A percentile compares a stretch with the other conserved stretches of the same genome.
Evolutionary conservation across 179 eudicot species (phyloP).

Genomic region (Gypsophila paniculata): DNA sequence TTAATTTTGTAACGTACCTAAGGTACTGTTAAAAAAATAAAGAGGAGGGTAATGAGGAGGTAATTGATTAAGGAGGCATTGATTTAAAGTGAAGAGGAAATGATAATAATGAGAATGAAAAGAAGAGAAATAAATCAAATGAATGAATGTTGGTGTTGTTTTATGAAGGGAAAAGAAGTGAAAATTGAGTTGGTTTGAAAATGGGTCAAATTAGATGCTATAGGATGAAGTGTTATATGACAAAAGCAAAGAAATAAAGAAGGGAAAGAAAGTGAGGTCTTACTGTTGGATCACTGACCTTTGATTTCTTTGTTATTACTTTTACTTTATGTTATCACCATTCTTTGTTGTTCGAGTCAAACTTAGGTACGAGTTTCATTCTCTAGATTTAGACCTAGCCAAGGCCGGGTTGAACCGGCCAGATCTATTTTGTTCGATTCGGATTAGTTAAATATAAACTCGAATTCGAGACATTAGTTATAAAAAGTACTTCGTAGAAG

Average conservation of each 20-base stretch:
- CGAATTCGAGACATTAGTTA: no score
- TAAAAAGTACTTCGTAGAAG: no score
- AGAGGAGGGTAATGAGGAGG: background rate
- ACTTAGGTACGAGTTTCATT: conserved; percentile 40
- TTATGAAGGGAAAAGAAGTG: background rate
- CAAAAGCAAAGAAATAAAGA: background rate
- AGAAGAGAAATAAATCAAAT: conserved; percentile 10
- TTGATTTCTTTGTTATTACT: background rate
- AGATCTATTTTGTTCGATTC: no score
- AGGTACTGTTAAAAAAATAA: background rate
- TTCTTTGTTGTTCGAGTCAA: conserved; percentile 34
- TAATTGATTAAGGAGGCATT: background rate
- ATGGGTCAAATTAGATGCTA: conserved; percentile 26
- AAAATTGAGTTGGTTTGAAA: background rate
- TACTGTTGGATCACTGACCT: conserved; percentile 43
- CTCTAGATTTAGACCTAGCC: no score
- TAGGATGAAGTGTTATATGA: conserved; percentile 6
- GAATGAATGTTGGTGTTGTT: no score
- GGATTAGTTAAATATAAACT: no score
- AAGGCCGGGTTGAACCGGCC: no score
- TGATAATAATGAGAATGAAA: background rate
- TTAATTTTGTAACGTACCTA: no score
- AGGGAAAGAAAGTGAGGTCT: conserved; percentile 9
- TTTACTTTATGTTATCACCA: no score
- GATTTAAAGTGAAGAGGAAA: no score